Evolutionary conservation across 1,139 yeast genomes (phyloP).

Genomic region (Zygosaccharomyces pseudobailii): DNA sequence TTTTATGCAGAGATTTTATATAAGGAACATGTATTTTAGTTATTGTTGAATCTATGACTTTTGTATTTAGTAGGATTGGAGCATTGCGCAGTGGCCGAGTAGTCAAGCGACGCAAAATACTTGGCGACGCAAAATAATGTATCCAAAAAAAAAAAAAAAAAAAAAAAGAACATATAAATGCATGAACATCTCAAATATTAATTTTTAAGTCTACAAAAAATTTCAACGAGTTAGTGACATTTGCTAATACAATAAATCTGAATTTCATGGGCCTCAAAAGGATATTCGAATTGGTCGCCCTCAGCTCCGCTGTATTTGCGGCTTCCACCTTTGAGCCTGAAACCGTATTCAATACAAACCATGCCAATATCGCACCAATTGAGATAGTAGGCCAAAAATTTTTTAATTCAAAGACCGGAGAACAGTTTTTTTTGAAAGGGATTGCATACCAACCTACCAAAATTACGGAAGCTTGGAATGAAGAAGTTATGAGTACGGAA

Average conservation of each 20-base stretch:
- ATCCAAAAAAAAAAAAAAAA: background rate
- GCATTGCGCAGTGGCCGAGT: background rate
- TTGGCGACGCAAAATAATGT: background rate
- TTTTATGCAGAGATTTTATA: constrained; percentile 9
- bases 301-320: background rate
- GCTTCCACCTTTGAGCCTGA: background rate
- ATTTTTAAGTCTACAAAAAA: no score
- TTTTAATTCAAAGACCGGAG: constrained; percentile 39
- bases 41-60: constrained; percentile 8
- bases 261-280: background rate
- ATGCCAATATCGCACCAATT: constrained; percentile 19
- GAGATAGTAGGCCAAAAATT: constrained; percentile 46
- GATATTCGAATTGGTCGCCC: background rate
- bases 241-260: no score
- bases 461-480: constrained; percentile 26
- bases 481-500: constrained; percentile 33
- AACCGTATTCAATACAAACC: background rate
- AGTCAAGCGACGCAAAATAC: background rate
- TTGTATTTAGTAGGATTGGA: background rate
- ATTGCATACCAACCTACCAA: constrained; percentile 53
- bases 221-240: no score
- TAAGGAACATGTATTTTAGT: constrained; percentile 21
- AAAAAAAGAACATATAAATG: background rate
- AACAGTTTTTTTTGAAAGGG: constrained; percentile 54
- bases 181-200: no score